Base-by-base conservation (phyloP, 2,329 filamentous ascomycete species). In the Phaeophleospora eucalypticola region DNA sequence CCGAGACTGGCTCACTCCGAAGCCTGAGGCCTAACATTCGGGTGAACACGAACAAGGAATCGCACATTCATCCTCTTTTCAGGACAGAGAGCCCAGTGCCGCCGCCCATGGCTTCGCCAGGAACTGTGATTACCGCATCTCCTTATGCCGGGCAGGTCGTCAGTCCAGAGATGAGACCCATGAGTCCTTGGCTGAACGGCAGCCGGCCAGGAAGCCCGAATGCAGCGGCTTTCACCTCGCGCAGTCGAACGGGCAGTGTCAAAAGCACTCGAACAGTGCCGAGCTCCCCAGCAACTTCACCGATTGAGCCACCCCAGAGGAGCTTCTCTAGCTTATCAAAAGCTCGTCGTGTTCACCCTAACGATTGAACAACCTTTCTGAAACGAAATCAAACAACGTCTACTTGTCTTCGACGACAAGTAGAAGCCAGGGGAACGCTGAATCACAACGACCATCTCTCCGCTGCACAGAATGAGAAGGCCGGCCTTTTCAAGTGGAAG, bases 21-120 rank as follows among this genome's bases (percentile, higher is more conserved):
- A 46, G 41, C 36, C 27, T 51, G 12, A 43, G 41, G 17, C 37
- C 47, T 2, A 45, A 35, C 36, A 40, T 33, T 21, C 43, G 48
- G 37, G 41, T 41, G 17, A 56, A 46, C 46, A 49, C 46, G 20
- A 36, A 39, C 33, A 75, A 75, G 58, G 84, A 89, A 63, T 74
- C 81, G 3, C 81, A 89, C 60, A 89, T 89, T 37, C 86, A 90
- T 64, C 86, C 86, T 7, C 75, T 90, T 2, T 89, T 90, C 71
- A 77, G 86, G 49, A 83, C 82, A 4, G 84, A 87, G 61, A 86
- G 81, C 34, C 83, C 83, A 0, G 77, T 74, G 1, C 84, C 84
- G 6, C 82, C 84, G 1, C 57, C 54, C 80, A 68, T 79, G 4
- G 75, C 78, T 1, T 86, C 83, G 0, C 82, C 84, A 0, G 83